phyloP scores from a whole-genome alignment of 495 filamentous ascomycete genomes.

The Trypethelium eluteriae region DNA sequence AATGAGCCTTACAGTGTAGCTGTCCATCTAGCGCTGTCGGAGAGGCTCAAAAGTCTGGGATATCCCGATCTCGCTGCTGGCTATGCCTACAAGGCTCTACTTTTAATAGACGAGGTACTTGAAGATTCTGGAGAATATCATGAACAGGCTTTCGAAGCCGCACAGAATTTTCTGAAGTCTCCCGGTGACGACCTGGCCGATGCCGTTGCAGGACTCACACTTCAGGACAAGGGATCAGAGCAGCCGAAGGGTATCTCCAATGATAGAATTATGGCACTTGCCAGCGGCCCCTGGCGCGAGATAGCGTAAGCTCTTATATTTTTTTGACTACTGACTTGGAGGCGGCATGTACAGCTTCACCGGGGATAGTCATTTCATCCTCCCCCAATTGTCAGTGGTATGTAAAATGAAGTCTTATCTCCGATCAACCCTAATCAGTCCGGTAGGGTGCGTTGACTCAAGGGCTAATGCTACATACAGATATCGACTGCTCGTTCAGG shows the following conservation, averaged over 20 bases:
- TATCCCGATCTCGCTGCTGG: slow-evolving; percentile 86
- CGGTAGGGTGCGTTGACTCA: neutral
- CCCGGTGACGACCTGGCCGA: neutral
- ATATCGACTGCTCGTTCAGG: neutral
- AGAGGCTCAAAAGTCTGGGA: slow-evolving; percentile 61
- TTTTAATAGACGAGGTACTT: slow-evolving; percentile 70
- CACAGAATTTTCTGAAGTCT: neutral
- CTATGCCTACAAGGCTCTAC: slow-evolving; percentile 82
- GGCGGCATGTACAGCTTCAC: neutral
- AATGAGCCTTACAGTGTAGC: slow-evolving; percentile 68
- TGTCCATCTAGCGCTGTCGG: slow-evolving; percentile 63
- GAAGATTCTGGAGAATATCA: slow-evolving; percentile 62
- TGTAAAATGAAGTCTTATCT: neutral
- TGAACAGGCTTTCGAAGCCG: slow-evolving; percentile 38
- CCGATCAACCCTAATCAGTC: neutral
- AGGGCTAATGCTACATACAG: neutral
- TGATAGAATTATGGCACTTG: slow-evolving; percentile 33
- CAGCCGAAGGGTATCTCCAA: neutral
- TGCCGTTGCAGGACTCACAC: neutral
- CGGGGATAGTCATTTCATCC: neutral
- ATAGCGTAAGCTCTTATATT: neutral
- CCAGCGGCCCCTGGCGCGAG: slow-evolving; percentile 39
- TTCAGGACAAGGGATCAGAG: slow-evolving; percentile 7
- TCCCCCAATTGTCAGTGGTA: neutral
- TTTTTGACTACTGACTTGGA: neutral